Evolutionary conservation across 495 filamentous ascomycete genomes (phyloP), one percentile per base, ranked within the genome.

Genomic region (Lasiosphaeria ovina): DNA sequence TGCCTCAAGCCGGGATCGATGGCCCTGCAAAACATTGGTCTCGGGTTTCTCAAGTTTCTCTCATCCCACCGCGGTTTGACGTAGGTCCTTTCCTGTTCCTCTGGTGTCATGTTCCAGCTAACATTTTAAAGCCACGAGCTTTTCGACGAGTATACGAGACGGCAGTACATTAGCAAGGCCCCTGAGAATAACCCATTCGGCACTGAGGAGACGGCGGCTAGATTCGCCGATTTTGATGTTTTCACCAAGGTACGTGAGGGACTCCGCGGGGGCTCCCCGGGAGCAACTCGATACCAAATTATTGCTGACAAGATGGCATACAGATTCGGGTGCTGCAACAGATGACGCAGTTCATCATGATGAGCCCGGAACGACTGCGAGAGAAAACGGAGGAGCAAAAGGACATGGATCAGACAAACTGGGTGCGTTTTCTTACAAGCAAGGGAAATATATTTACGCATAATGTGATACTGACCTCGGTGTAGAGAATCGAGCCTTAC

Each of bases 141-240:
- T 51, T 98, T 98, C 64, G 92, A 98, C 70, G 92, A 98, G 70
- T 96, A 97, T 62, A 90, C 93, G 51, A 86, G 91, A 63, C 86
- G 91, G 55, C 93, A 97, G 74, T 98, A 91, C 74, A 76, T 89
- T 64, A 86, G 86, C 34, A 96, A 92, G 77, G 89, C 90, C 3
- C 88, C 91, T 34, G 63, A 83, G 11, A 79, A 84, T 33, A 97
- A 98, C 66, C 93, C 93, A 3, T 98, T 96, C 66, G 93, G 93
- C 9, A 80, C 83, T 17, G 89, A 87, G 4, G 91, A 95, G 68
- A 72, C 75, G 8, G 86, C 92, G 0, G 77, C 79, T 3, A 87
- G 81, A 55, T 96, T 97, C 68, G 73, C 80, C 48, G 84, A 93
- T 32, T 90, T 98, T 56, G 91, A 97, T 74, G 75, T 91, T 33